Conservation (phyloP, 179 eudicot species). For the Carnegiea gigantea region DNA sequence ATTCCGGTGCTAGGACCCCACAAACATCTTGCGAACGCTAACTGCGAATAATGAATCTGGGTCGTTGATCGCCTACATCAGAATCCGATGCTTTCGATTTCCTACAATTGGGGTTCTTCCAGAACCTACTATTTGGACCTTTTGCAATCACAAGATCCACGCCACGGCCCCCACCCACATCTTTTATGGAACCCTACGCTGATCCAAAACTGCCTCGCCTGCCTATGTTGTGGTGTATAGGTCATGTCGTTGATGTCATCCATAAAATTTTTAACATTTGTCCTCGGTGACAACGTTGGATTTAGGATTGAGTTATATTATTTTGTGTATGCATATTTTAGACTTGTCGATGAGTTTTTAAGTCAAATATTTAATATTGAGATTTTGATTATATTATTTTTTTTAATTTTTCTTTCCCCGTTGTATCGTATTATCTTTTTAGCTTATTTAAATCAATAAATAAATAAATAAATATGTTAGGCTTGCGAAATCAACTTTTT, state of each 20-base stretch:
- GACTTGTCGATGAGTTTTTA: no score
- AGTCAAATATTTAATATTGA: no score
- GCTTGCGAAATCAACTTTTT: no score
- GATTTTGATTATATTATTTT: no score
- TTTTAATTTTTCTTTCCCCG: no score
- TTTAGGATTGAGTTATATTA: no score
- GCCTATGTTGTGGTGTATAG: background rate
- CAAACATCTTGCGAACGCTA: constrained; percentile 8
- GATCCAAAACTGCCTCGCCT: no score
- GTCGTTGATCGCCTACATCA: constrained; percentile 12
- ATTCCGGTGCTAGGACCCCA: background rate
- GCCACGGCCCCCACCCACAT: background rate
- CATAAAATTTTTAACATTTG: background rate
- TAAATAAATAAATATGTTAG: no score
- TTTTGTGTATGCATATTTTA: no score
- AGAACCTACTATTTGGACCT: constrained; percentile 10
- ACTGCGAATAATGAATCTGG: constrained; percentile 4
- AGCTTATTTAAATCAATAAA: no score
- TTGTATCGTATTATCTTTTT: no score
- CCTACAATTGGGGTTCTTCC: constrained; percentile 1
- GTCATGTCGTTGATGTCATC: background rate
- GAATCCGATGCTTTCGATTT: background rate
- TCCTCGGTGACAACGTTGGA: no score
- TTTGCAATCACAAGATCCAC: background rate
- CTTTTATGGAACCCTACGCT: background rate